Percentiles rank a stretch among this genome's conserved stretches.
Evolutionary conservation across 225 moss, liverwort and hornwort species (phyloP).

Genomic region (Thuidium tamariscinum): DNA sequence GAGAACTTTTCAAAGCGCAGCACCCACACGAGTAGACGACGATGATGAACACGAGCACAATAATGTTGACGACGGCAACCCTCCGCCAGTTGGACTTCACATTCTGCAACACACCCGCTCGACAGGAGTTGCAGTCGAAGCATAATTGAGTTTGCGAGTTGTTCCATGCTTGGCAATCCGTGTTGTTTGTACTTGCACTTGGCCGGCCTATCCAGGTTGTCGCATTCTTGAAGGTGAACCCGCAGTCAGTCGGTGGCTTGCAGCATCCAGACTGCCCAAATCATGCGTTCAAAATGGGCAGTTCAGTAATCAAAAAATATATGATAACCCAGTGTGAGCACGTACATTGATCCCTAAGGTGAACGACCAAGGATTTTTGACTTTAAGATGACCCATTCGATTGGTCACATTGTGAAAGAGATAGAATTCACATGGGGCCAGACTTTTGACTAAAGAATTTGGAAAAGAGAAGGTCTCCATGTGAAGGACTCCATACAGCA

Average conservation of each 20-base stretch:
- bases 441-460: neutral
- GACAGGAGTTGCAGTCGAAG: slow-evolving; percentile 73
- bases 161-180: slow-evolving; percentile 58
- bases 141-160: slow-evolving; percentile 43
- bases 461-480: neutral
- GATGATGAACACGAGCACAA: slow-evolving; percentile 52
- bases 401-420: neutral
- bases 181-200: neutral
- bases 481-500: neutral
- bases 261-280: slow-evolving; percentile 85
- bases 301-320: neutral
- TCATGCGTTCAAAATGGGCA: neutral
- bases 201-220: slow-evolving; percentile 41
- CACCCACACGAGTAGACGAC: slow-evolving; percentile 75
- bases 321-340: neutral
- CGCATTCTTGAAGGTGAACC: slow-evolving; percentile 44
- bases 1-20: slow-evolving; percentile 63
- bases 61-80: slow-evolving; percentile 61
- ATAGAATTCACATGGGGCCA: neutral
- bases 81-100: slow-evolving; percentile 86
- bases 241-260: slow-evolving; percentile 78
- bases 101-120: slow-evolving; percentile 78
- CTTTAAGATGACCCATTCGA: neutral
- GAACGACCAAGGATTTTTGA: neutral
- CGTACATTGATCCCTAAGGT: neutral